These are phyloP conservation scores for Phytophthora hybrid DNA, from an alignment of 352 stramenopile species.

Conservation along the genomic window DNA sequence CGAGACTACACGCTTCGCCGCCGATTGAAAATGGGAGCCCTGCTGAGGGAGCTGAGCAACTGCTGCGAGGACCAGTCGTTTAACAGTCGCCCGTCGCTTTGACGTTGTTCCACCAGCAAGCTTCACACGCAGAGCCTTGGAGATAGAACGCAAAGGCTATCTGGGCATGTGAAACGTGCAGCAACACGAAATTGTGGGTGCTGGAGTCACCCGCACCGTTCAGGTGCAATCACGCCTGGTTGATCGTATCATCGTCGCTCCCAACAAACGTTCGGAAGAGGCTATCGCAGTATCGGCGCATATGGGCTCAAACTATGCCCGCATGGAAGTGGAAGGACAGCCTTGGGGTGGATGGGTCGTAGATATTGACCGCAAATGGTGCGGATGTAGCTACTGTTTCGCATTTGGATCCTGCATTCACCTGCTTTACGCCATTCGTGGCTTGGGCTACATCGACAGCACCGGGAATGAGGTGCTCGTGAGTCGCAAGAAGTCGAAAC, in stretches of 20 bases:
- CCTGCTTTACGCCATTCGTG: no score
- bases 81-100: not conserved
- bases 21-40: conserved; percentile 12
- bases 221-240: not conserved
- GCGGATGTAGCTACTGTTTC: no score
- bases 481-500: no score
- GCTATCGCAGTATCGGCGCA: no score
- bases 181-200: not conserved
- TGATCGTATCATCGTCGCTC: no score
- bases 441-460: no score
- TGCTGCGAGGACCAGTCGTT: conserved; percentile 5
- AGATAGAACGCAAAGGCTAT: not conserved
- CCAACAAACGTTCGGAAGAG: not conserved
- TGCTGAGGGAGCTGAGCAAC: conserved; percentile 3
- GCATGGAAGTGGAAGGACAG: no score
- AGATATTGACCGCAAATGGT: no score
- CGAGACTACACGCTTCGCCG: conserved; percentile 19
- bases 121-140: conserved; percentile 1
- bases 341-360: no score
- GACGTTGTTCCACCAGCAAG: not conserved
- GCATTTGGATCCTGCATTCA: no score
- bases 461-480: no score
- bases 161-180: not conserved
- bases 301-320: no score
- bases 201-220: not conserved